A percentile compares a stretch with the other conserved stretches of the same genome.
These are phyloP conservation scores for Nemophila menziesii DNA, from an alignment of 257 asterid species.

Conservation along the genomic window DNA sequence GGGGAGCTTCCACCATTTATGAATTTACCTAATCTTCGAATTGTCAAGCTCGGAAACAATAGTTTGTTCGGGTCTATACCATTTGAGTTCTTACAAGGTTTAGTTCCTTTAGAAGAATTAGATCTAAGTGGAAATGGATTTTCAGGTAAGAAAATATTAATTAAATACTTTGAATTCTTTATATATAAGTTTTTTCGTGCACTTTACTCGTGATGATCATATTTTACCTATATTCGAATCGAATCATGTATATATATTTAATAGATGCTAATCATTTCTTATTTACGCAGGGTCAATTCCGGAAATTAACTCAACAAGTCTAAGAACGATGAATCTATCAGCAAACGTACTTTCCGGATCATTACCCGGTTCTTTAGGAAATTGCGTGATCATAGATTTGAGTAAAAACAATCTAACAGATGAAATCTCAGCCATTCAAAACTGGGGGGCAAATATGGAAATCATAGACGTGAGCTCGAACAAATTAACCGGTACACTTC, in stretches of 20 bases:
- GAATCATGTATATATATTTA: background rate
- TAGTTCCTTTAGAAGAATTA: slow-evolving; percentile 47
- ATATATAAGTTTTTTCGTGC: background rate
- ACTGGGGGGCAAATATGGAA: slow-evolving; percentile 52
- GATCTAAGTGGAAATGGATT: slow-evolving; percentile 74
- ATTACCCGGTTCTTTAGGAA: slow-evolving; percentile 56
- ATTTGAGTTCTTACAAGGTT: slow-evolving; percentile 50
- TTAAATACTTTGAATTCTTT: background rate
- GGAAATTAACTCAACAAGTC: slow-evolving; percentile 49
- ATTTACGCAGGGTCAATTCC: slow-evolving; percentile 53
- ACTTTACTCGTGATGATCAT: background rate
- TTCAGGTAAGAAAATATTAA: slow-evolving; percentile 40
- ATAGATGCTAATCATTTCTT: slow-evolving; percentile 7
- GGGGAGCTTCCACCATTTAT: slow-evolving; percentile 58
- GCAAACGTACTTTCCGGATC: slow-evolving; percentile 57
- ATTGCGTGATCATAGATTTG: slow-evolving; percentile 53
- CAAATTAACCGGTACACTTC: slow-evolving; percentile 52
- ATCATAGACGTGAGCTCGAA: slow-evolving; percentile 72
- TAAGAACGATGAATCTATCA: slow-evolving; percentile 59
- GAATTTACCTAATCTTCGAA: slow-evolving; percentile 43
- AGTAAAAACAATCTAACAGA: slow-evolving; percentile 53
- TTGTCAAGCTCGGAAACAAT: slow-evolving; percentile 50
- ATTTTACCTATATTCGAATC: no score
- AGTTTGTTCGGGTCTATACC: slow-evolving; percentile 56
- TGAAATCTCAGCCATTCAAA: slow-evolving; percentile 34